A percentile compares a stretch with the other conserved stretches of the same genome.
Conservation (phyloP, 192 early-diverging fungal genomes). For the Backusella mclennaniae region DNA sequence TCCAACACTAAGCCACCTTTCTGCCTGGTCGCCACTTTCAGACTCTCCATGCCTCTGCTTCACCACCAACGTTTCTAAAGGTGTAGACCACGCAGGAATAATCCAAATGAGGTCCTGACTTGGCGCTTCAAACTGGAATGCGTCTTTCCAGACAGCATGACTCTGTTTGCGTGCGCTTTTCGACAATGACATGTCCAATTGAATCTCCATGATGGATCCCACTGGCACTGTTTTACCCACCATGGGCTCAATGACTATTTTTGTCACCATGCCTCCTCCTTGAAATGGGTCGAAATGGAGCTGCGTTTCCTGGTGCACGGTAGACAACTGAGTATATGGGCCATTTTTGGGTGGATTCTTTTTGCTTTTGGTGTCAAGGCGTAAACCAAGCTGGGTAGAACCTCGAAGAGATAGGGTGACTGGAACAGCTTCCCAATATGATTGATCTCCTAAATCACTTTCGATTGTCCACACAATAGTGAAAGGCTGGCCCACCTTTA, state of each 20-base stretch:
- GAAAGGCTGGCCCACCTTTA: constrained; percentile 17
- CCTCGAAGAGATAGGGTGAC: constrained; percentile 6
- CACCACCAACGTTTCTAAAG: background rate
- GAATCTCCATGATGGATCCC: background rate
- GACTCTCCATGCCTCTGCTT: background rate
- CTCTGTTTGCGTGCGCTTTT: background rate
- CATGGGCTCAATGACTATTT: background rate
- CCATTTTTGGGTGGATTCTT: background rate
- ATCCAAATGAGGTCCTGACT: constrained; percentile 6
- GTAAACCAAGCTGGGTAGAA: background rate
- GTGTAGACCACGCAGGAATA: constrained; percentile 20
- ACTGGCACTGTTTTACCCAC: background rate
- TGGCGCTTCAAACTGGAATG: background rate
- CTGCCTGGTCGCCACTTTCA: constrained; percentile 21
- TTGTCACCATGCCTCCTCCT: constrained; percentile 22
- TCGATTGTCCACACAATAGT: constrained; percentile 29
- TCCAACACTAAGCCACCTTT: constrained; percentile 3
- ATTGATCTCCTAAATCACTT: constrained; percentile 32
- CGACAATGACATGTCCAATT: background rate
- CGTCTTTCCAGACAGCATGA: background rate
- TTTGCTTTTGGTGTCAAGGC: background rate
- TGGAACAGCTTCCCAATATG: constrained; percentile 18
- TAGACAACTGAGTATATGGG: background rate
- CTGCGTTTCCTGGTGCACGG: background rate
- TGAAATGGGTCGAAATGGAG: constrained; percentile 14